Base-by-base conservation (phyloP, 2,329 filamentous ascomycete species). In the Amesomyces nigricolor region DNA sequence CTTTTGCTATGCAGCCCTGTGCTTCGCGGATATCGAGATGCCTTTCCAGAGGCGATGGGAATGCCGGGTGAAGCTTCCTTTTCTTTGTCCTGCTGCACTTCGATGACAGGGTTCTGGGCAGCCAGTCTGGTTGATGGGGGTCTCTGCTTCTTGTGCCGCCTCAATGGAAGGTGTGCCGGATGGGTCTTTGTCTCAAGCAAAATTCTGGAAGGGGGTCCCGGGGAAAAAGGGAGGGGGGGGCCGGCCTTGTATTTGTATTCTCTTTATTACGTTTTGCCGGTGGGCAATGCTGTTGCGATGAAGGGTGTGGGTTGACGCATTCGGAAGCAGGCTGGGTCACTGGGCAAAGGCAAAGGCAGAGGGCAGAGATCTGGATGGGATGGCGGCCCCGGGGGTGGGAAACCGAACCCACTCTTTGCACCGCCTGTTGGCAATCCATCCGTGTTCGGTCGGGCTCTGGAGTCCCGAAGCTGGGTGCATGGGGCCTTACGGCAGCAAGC, bases 241-340 rank as follows among this genome's bases (percentile, higher is more conserved):
- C 53, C 47, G 55, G 58, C 22, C 55, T 52, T 60, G 60, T 64
- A 61, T 64, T 62, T 64, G 60, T 63, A 62, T 60, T 43, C 56
- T 64, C 63, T 64, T 63, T 63, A 62, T 62, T 58, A 35, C 26
- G 14, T 14, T 45, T 30, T 49, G 39, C 43, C 22, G 39, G 42
- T 47, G 48, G 44, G 49, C 48, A 49, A 53, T 30, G 45, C 39
- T 26, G 54, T 42, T 58, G 52, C 37, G 57, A 49, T 61, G 42
- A 5, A 26, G 49, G 54, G 54, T 56, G 49, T 56, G 52, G 46
- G 13, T 57, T 58, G 57, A 62, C 60, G 62, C 58, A 61, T 64
- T 64, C 62, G 62, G 62, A 64, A 61, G 57, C 57, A 40, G 35
- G 26, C 50, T 56, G 53, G 58, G 53, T 40, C 53, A 54, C 37